Conservation (phyloP, 179 eudicot species). For the Dionaea muscipula region DNA sequence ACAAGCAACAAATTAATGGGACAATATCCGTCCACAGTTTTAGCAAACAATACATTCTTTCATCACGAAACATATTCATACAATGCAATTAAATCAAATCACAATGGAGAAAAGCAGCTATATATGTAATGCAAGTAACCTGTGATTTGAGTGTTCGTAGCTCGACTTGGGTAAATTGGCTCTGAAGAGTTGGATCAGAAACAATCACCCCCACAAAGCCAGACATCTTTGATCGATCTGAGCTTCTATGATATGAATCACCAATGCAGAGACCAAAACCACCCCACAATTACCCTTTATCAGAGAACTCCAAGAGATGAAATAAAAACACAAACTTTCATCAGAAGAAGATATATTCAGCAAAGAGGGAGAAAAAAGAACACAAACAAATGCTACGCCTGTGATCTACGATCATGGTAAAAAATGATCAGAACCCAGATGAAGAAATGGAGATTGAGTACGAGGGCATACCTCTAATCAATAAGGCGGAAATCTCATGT, state of each 20-base stretch:
- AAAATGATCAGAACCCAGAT: not conserved
- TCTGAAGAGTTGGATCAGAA: slow-evolving; percentile 67
- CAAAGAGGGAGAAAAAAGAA: not conserved
- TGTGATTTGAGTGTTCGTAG: slow-evolving; percentile 55
- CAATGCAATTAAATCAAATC: too few species aligned
- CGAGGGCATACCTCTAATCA: slow-evolving; percentile 14
- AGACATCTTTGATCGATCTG: slow-evolving; percentile 47
- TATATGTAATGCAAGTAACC: too few species aligned
- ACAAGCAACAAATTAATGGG: slow-evolving; percentile 5
- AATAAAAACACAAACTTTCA: slow-evolving; percentile 7
- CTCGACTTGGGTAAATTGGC: slow-evolving; percentile 78
- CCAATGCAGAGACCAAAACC: slow-evolving; percentile 14
- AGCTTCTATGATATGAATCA: slow-evolving; percentile 10
- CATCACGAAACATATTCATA: too few species aligned
- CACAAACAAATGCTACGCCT: not conserved
- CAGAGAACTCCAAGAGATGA: not conserved
- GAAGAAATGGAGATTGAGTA: not conserved
- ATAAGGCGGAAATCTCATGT: not conserved
- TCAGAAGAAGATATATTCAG: not conserved
- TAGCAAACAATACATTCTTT: too few species aligned
- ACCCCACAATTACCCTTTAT: not conserved
- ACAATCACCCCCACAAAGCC: slow-evolving; percentile 54
- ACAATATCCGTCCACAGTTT: too few species aligned
- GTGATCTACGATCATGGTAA: not conserved
- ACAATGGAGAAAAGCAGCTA: too few species aligned